Base-by-base conservation (phyloP, 495 filamentous ascomycete genomes). In the Rhizodiscina lignyota region DNA sequence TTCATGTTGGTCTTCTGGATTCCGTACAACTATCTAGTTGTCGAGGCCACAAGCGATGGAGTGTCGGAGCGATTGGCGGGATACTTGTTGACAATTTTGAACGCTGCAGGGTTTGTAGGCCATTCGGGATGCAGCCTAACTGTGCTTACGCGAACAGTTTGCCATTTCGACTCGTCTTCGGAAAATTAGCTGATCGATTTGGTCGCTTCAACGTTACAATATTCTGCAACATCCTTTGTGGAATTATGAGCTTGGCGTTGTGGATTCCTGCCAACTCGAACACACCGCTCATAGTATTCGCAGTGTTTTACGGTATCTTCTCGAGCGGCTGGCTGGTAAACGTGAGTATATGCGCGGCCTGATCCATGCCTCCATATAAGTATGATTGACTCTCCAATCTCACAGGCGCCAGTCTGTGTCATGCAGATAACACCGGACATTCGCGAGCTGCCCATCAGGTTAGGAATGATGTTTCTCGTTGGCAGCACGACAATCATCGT, bases 171-270 rank as follows among this genome's bases (percentile, higher is more conserved):
- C 77, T 79, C 31, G 37, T 79, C 11, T 76, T 77, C 2, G 75
- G 75, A 13, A 69, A 70, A 43, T 30, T 75, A 8, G 79, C 72
- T 29, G 81, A 87, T 50, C 67, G 64, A 37, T 27, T 80, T 23
- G 80, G 81, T 2, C 67, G 76, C 16, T 83, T 67, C 60, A 85
- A 85, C 51, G 56, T 68, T 6, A 74, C 82, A 64, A 64, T 79
- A 18, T 32, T 70, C 24, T 74, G 72, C 45, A 61, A 66, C 4
- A 56, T 54, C 21, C 50, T 71, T 34, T 72, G 72, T 0, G 64
- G 60, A 11, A 65, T 83, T 32, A 58, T 81, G 28, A 66, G 72
- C 0, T 59, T 84, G 0, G 74, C 66, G 6, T 57, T 83, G 1
- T 83, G 79, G 79, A 57, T 82, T 4, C 77, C 74, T 4, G 60